phyloP scores from a whole-genome alignment of 129 eudicot species.

The Glebionis coronaria region DNA sequence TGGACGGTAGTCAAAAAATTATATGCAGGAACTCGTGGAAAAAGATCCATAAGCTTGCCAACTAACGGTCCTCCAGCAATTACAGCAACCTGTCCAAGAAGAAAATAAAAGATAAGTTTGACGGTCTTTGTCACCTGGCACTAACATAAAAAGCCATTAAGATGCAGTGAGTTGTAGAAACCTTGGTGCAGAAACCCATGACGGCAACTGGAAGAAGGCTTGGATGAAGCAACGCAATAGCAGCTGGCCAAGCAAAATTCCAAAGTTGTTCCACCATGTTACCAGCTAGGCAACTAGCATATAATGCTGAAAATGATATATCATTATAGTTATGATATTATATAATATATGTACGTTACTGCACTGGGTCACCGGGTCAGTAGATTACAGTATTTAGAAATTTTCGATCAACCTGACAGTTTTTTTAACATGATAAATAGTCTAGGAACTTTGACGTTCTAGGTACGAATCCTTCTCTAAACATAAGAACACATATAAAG shows the following conservation, averaged over 20 bases:
- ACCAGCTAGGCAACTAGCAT: slow-evolving; percentile 92
- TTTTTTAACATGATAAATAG: too few species aligned
- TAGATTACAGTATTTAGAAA: not conserved
- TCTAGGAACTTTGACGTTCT: too few species aligned
- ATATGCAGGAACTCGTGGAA: slow-evolving; percentile 85
- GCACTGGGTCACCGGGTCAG: not conserved
- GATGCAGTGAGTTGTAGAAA: slow-evolving; percentile 25
- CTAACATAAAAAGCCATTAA: not conserved
- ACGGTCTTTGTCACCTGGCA: slow-evolving; percentile 10
- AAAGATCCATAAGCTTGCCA: slow-evolving; percentile 89
- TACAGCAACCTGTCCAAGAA: slow-evolving; percentile 67
- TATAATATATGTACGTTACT: not conserved
- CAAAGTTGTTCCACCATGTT: slow-evolving; percentile 94
- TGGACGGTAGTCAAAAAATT: slow-evolving; percentile 61
- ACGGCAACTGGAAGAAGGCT: slow-evolving; percentile 99
- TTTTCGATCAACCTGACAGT: too few species aligned
- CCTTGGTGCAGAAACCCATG: slow-evolving; percentile 90
- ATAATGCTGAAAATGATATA: slow-evolving; percentile 58
- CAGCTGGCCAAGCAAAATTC: slow-evolving; percentile 95
- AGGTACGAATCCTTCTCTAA: too few species aligned
- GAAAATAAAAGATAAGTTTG: slow-evolving; percentile 20
- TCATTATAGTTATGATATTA: slow-evolving; percentile 31
- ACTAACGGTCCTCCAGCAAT: slow-evolving; percentile 89
- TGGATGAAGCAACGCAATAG: slow-evolving; percentile 91
- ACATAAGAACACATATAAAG: too few species aligned